Evolutionary conservation across 2,329 filamentous ascomycete genomes (phyloP).

Genomic region (Aureobasidium namibiae): DNA sequence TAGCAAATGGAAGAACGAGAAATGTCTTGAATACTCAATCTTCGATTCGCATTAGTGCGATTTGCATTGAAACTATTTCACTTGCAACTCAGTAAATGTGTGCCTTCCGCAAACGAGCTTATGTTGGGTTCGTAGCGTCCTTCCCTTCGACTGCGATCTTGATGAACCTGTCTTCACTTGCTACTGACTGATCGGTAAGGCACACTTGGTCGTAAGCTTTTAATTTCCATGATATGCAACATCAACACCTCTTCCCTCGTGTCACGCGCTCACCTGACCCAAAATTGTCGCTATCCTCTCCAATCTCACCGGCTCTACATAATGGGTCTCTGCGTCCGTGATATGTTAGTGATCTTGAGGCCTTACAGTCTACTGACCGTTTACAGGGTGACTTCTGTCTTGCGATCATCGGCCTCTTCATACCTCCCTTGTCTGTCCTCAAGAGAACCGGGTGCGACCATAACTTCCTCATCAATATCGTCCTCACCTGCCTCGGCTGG

Average conservation of each 20-base stretch:
- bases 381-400: slow-evolving; percentile 14
- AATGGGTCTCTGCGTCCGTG: slow-evolving; percentile 1
- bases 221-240: background rate
- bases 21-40: background rate
- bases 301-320: background rate
- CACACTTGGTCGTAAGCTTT: too few relatives aligned
- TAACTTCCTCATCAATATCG: slow-evolving; percentile 82
- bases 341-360: too few relatives aligned
- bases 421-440: slow-evolving; percentile 83
- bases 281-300: background rate
- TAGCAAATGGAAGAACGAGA: background rate
- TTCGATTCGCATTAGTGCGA: too few relatives aligned
- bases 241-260: background rate
- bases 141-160: too few relatives aligned
- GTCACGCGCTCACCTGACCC: background rate
- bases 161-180: too few relatives aligned
- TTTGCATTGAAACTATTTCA: too few relatives aligned
- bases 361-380: background rate
- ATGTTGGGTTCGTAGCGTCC: too few relatives aligned
- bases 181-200: too few relatives aligned
- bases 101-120: too few relatives aligned
- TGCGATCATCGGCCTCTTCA: slow-evolving; percentile 66
- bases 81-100: too few relatives aligned
- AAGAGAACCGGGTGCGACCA: slow-evolving; percentile 78
- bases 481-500: slow-evolving; percentile 55